Base-by-base conservation (phyloP, 352 stramenopile genomes). In the Phytopythium helicoides region DNA sequence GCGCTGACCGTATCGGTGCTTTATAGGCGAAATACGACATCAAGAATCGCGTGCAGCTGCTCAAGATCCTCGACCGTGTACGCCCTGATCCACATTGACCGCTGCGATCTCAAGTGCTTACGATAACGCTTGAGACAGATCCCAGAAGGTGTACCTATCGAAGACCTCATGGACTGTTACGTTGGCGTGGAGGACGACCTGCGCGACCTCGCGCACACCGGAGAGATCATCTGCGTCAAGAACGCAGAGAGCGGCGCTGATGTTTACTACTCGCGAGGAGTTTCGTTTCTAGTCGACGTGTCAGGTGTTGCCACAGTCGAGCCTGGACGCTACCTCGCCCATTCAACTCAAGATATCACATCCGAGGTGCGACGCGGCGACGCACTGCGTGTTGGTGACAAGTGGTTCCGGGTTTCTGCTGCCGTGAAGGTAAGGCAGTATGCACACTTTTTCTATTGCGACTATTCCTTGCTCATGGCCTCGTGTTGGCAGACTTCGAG, bases 11-110 rank as follows among this genome's bases (percentile, higher is more conserved):
- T 23, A 34, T 51, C 52, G 11, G 14, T 19, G 2, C 16, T 21
- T 56, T 16, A 28, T 38, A 92, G 73, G 84, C 84, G 36, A 94
- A 94, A 73, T 94, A 92, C 60, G 77, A 94, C 67, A 91, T 94
- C 48, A 94, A 94, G 61, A 90, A 92, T 55, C 68, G 66, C 22
- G 68, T 80, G 37, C 81, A 94, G 54, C 57, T 94, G 33, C 58
- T 90, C 19, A 86, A 87, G 39, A 85, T 90, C 36, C 68, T 94
- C 28, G 81, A 94, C 22, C 69, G 82, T 23, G 81, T 92, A 54
- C n/a, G 64, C 33, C 57, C 2, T 26, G 6, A 52, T 31, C 16
- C 55, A 5, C 1, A 48, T n/a, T 4, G 12, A 16, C 11, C 54
- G 52, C 10, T 34, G 55, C n/a, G n/a, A 11, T 55, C 46, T 60